Evolutionary conservation across 352 stramenopile genomes (phyloP).

Genomic region (Pelagophyceae sp.): DNA sequence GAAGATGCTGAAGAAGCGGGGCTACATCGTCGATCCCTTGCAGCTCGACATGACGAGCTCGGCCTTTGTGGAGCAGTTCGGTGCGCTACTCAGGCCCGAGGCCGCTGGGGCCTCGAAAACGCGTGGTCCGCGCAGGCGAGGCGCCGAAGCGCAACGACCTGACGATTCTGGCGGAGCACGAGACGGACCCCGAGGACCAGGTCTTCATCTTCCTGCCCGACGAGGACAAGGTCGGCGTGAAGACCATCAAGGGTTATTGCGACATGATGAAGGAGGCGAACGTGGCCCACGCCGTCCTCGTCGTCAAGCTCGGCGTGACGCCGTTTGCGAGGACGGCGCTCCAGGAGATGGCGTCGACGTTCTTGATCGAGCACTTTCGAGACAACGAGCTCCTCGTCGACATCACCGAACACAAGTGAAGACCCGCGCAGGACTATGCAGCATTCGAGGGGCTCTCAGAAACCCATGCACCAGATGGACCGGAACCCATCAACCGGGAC

Average conservation of each 20-base stretch:
- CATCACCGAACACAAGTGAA: conserved; percentile 99
- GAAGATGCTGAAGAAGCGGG: conserved; percentile 65
- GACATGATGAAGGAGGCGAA: conserved; percentile 95
- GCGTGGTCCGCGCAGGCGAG: conserved; percentile 45
- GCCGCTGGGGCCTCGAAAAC: conserved; percentile 46
- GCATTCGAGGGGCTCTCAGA: conserved; percentile 16
- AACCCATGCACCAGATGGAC: conserved; percentile 13
- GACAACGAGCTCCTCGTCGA: conserved; percentile 98
- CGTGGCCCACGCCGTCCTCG: conserved; percentile 93
- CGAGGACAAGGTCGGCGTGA: conserved; percentile 96
- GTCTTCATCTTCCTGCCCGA: conserved; percentile 99
- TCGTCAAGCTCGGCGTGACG: conserved; percentile 82
- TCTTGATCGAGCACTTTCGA: conserved; percentile 89
- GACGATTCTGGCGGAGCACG: conserved; percentile 77
- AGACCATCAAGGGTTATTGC: conserved; percentile 80
- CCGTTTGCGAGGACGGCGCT: conserved; percentile 92
- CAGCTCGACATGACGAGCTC: conserved; percentile 88
- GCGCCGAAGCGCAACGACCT: conserved; percentile 85
- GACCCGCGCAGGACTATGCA: conserved; percentile 55
- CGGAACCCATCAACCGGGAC: neutral
- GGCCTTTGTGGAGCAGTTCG: conserved; percentile 73
- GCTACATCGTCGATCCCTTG: conserved; percentile 94
- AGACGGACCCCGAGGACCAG: conserved; percentile 72
- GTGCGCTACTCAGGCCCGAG: conserved; percentile 21
- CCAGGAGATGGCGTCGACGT: conserved; percentile 76